These are phyloP conservation scores for Eucalyptus lansdowneana DNA, from an alignment of 345 rosid genomes.

Conservation along the genomic window DNA sequence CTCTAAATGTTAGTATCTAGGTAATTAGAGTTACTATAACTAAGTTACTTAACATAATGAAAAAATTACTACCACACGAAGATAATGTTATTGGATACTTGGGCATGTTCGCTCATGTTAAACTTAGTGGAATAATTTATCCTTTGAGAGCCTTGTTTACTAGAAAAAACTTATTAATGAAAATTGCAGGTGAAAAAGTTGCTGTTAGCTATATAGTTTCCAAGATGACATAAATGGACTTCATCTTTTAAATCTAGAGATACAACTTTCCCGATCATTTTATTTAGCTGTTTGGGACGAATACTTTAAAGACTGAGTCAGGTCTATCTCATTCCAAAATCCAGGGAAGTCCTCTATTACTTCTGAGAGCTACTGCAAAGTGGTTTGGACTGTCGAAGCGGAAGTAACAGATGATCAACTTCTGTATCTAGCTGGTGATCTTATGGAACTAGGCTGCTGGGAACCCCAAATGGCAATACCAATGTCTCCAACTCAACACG, in stretches of 20 bases:
- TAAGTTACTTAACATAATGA: not conserved
- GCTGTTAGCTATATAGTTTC: not conserved
- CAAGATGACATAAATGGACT: not conserved
- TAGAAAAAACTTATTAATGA: not conserved
- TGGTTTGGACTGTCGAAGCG: conserved; percentile 79
- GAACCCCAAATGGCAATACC: conserved; percentile 60
- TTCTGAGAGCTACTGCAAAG: conserved; percentile 35
- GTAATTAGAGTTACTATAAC: not conserved
- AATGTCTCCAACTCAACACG: conserved; percentile 45
- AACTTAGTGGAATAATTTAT: not conserved
- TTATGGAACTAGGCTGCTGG: conserved; percentile 68
- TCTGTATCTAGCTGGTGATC: conserved; percentile 75
- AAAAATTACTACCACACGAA: not conserved
- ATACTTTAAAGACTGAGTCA: not conserved
- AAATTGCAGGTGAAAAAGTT: not conserved
- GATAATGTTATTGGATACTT: not conserved
- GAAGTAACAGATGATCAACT: conserved; percentile 50
- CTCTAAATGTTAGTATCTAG: not conserved
- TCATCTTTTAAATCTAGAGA: not conserved
- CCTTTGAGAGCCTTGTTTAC: not conserved
- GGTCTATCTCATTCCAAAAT: not conserved
- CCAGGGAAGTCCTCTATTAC: conserved; percentile 32
- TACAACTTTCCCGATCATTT: not conserved
- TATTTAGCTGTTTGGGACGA: not conserved
- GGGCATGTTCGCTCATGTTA: not conserved